Conservation (phyloP, 2,329 filamentous ascomycete species). For the Pezizomycotina sp. region DNA sequence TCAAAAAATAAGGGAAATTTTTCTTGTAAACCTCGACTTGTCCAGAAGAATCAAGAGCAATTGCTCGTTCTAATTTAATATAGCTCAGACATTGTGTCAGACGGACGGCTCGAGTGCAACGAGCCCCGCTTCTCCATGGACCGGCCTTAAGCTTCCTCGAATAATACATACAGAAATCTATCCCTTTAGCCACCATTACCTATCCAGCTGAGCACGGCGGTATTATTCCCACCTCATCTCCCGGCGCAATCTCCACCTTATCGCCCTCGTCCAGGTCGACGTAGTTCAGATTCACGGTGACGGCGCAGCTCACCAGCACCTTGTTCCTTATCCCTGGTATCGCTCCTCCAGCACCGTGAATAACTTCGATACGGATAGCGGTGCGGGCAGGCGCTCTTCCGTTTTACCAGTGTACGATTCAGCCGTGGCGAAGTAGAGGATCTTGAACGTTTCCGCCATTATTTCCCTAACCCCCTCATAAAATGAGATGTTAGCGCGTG, state of each 20-base stretch:
- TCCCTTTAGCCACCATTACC: neutral
- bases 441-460: constrained; percentile 46
- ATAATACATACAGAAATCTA: neutral
- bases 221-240: constrained; percentile 75
- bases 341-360: constrained; percentile 51
- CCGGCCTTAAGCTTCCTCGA: too few relatives aligned
- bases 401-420: constrained; percentile 53
- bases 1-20: too few relatives aligned
- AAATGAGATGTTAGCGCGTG: too few relatives aligned
- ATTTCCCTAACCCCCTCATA: too few relatives aligned
- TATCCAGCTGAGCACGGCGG: constrained; percentile 66
- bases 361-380: constrained; percentile 45
- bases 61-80: too few relatives aligned
- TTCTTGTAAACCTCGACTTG: too few relatives aligned
- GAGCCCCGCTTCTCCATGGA: too few relatives aligned
- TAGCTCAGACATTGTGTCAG: too few relatives aligned
- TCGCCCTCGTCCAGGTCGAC: constrained; percentile 45
- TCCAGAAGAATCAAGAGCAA: too few relatives aligned
- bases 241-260: constrained; percentile 42
- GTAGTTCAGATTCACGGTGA: constrained; percentile 70
- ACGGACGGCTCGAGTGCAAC: too few relatives aligned
- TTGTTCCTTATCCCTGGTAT: constrained; percentile 53
- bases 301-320: constrained; percentile 54
- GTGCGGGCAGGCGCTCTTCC: constrained; percentile 48
- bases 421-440: constrained; percentile 70